Evolutionary conservation across 2,329 filamentous ascomycete species (phyloP).

Genomic region (Xylariaceae sp.): DNA sequence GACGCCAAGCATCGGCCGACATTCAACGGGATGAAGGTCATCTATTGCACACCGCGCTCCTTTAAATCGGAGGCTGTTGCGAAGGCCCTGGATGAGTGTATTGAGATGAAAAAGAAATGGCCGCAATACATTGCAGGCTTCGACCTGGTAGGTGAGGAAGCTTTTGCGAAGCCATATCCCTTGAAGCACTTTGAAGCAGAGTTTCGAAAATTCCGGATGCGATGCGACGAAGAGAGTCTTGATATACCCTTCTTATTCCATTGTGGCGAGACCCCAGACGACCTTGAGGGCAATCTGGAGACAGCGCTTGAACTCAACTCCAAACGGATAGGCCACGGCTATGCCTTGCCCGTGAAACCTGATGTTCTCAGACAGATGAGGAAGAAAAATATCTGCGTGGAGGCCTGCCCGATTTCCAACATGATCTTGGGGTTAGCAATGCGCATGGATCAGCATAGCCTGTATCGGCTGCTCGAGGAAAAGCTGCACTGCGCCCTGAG

Average conservation of each 20-base stretch:
- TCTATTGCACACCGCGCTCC: slow-evolving; percentile 55
- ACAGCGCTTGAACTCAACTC: slow-evolving; percentile 61
- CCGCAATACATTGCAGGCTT: slow-evolving; percentile 52
- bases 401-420: slow-evolving; percentile 72
- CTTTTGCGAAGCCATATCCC: slow-evolving; percentile 41
- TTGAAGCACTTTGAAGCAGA: slow-evolving; percentile 45
- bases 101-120: slow-evolving; percentile 47
- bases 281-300: slow-evolving; percentile 61
- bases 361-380: slow-evolving; percentile 62
- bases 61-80: slow-evolving; percentile 43
- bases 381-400: slow-evolving; percentile 59
- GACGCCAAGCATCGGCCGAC: slow-evolving; percentile 25
- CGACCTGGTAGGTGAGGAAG: slow-evolving; percentile 56
- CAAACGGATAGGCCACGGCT: slow-evolving; percentile 69
- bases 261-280: slow-evolving; percentile 68
- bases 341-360: slow-evolving; percentile 61
- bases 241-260: slow-evolving; percentile 71
- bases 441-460: slow-evolving; percentile 58
- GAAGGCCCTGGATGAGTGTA: slow-evolving; percentile 47
- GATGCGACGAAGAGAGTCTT: slow-evolving; percentile 40
- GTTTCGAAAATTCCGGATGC: slow-evolving; percentile 43
- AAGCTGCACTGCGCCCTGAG: slow-evolving; percentile 69
- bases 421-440: slow-evolving; percentile 67
- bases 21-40: slow-evolving; percentile 54
- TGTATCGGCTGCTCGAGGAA: slow-evolving; percentile 64